Evolutionary conservation across 2,329 filamentous ascomycete genomes (phyloP).

Genomic region (Botrytis tulipae): DNA sequence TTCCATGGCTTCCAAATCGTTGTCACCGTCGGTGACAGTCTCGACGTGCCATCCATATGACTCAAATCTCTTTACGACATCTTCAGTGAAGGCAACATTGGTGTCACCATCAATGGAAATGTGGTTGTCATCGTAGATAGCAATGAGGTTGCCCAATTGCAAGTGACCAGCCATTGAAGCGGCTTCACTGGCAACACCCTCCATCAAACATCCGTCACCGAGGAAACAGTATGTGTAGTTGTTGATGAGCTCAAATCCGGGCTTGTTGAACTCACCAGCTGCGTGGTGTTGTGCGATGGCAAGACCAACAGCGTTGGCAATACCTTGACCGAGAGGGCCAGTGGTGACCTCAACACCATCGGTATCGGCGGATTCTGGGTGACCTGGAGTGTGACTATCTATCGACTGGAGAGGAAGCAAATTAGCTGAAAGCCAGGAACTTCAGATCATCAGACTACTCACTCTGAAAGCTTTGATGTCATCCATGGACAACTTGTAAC

Average conservation of each 20-base stretch:
- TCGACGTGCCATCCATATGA: constrained; percentile 94
- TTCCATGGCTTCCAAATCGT: constrained; percentile 84
- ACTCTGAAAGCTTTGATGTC: constrained; percentile 97
- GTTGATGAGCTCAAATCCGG: constrained; percentile 84
- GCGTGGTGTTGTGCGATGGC: constrained; percentile 95
- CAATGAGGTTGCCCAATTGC: constrained; percentile 96
- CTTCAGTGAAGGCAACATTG: constrained; percentile 95
- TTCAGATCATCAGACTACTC: constrained; percentile 42
- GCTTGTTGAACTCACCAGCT: constrained; percentile 92
- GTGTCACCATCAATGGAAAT: constrained; percentile 95
- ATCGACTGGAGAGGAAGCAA: constrained; percentile 42
- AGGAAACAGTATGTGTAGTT: constrained; percentile 98
- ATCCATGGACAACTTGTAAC: constrained; percentile 81
- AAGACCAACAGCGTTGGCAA: constrained; percentile 95
- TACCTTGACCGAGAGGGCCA: constrained; percentile 94
- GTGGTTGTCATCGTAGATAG: constrained; percentile 98
- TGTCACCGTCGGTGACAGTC: constrained; percentile 82
- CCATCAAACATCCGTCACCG: constrained; percentile 97
- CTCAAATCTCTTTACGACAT: constrained; percentile 92
- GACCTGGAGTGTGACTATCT: constrained; percentile 83
- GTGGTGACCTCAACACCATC: constrained; percentile 97
- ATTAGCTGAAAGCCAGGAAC: constrained; percentile 13
- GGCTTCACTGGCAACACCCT: constrained; percentile 93
- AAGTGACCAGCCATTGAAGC: constrained; percentile 91
- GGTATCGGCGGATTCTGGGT: constrained; percentile 95